Base-by-base conservation (phyloP, 169 alveolate species). In the Cyclospora cayetanensis region DNA sequence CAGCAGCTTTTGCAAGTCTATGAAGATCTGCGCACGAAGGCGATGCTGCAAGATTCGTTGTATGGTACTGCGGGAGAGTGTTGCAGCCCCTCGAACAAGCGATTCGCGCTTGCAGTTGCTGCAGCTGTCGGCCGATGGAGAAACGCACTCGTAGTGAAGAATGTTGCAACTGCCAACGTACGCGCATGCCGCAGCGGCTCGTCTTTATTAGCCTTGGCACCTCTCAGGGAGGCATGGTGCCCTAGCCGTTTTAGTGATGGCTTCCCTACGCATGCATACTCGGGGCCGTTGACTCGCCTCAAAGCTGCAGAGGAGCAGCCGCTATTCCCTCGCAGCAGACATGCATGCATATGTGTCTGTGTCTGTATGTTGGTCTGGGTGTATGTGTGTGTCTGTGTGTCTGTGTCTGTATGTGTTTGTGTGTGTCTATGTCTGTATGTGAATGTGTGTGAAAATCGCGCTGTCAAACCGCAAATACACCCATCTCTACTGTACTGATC, bases 81-180 rank as follows among this genome's bases (percentile, higher is more conserved):
- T 79, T 46, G 72, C 60, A 0, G 63, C 29, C 65, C 79, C 5
- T n/a, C 79, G 20, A 55, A 15, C 63, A 82, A 55, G 43, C 50
- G 90, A 12, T 66, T 83, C 35, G 34, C 68, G 22, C 68, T 68
- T 27, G 91, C 82, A 18, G 68, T 25, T 60, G 90, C 90, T 34
- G 90, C 90, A 1, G 90, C 90, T 2, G 1, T 82, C 4, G 90
- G 90, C 20, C 18, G 39, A 1, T 31, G 70, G 79, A 41, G 41
- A 1, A 55, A 3, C 53, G 68, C 76, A 22, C 39, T 82, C 31
- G 12, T 82, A n/a, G 90, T 83, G 22, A 66, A 83, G 27, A 12
- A 39, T n/a, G 35, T 34, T 3, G 39, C 79, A 4, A 34, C 35
- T 66, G 91, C 82, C 0, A 9, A 22, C 65, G 82, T 83, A 60